Percentiles rank a stretch among this genome's conserved stretches.
Evolutionary conservation across 2,329 filamentous ascomycete genomes (phyloP).

Genomic region (Neoscytalidium dimidiatum): DNA sequence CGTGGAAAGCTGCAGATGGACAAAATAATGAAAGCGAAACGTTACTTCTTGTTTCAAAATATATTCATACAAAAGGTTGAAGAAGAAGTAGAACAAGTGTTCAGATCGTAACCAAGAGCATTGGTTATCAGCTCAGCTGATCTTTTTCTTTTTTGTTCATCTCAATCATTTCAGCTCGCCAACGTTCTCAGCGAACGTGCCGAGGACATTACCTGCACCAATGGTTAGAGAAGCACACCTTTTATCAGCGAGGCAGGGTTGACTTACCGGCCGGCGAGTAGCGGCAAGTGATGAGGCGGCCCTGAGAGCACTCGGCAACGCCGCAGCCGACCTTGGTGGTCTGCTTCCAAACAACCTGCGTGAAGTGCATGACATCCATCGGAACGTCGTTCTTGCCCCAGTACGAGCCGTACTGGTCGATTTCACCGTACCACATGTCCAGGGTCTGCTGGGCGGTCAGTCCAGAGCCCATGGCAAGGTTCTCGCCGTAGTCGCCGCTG

Average conservation of each 20-base stretch:
- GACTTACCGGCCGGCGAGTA: constrained; percentile 72
- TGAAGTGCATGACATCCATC: constrained; percentile 33
- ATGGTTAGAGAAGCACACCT: too few relatives aligned
- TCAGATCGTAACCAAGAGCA: neutral
- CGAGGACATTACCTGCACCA: neutral
- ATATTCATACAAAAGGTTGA: neutral
- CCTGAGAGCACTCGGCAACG: constrained; percentile 31
- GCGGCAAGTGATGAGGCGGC: constrained; percentile 76
- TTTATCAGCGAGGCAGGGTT: too few relatives aligned
- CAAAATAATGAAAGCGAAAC: too few relatives aligned
- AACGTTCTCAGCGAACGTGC: neutral
- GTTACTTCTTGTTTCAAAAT: neutral
- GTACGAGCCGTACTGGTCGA: constrained; percentile 55
- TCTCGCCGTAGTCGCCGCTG: constrained; percentile 75
- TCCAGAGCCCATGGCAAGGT: constrained; percentile 74
- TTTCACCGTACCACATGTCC: constrained; percentile 87
- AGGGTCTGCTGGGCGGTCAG: constrained; percentile 72
- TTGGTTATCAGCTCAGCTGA: neutral
- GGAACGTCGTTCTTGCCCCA: constrained; percentile 58
- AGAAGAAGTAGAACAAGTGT: neutral
- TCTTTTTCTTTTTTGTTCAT: neutral
- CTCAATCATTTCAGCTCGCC: neutral
- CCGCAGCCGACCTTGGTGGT: constrained; percentile 39
- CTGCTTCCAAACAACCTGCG: constrained; percentile 39
- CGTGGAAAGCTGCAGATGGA: too few relatives aligned